phyloP scores from a whole-genome alignment of 345 rosid species.

The Lepidium africanum region DNA sequence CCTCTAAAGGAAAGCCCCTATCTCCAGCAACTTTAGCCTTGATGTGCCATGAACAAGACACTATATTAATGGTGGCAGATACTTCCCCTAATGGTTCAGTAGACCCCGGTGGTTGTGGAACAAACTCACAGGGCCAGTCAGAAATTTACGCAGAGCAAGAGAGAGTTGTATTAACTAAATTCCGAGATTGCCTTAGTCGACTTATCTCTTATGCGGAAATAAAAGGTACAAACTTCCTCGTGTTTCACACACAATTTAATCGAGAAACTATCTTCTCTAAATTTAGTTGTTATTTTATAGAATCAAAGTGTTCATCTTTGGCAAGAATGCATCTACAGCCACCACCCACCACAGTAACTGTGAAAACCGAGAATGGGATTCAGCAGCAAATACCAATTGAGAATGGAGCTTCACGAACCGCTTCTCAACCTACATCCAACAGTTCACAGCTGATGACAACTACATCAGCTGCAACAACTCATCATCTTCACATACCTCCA shows the following conservation, averaged over 20 bases:
- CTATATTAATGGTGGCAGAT: conserved; percentile 65
- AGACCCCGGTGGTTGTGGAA: conserved; percentile 38
- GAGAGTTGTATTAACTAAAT: conserved; percentile 58
- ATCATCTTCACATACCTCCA: conserved; percentile 35
- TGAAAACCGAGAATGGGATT: conserved; percentile 42
- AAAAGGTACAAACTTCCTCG: conserved; percentile 40
- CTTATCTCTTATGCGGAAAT: conserved; percentile 82
- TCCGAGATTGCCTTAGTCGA: conserved; percentile 80
- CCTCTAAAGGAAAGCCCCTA: conserved; percentile 66
- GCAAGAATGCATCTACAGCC: conserved; percentile 55
- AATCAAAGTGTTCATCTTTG: conserved; percentile 57
- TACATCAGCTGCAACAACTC: conserved; percentile 27
- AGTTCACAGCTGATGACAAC: conserved; percentile 27
- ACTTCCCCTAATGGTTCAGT: conserved; percentile 55
- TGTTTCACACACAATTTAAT: not conserved
- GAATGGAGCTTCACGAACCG: conserved; percentile 42
- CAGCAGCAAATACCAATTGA: conserved; percentile 33
- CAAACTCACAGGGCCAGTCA: conserved; percentile 49
- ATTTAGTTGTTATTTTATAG: conserved; percentile 34
- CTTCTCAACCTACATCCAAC: conserved; percentile 14
- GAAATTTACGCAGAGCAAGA: conserved; percentile 80
- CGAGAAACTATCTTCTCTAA: not conserved
- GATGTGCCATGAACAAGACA: conserved; percentile 97
- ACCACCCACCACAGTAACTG: conserved; percentile 31
- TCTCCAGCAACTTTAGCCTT: conserved; percentile 97